Evolutionary conservation across 1,284 basidiomycete species (phyloP).

Genomic region (Thelephora terrestris): DNA sequence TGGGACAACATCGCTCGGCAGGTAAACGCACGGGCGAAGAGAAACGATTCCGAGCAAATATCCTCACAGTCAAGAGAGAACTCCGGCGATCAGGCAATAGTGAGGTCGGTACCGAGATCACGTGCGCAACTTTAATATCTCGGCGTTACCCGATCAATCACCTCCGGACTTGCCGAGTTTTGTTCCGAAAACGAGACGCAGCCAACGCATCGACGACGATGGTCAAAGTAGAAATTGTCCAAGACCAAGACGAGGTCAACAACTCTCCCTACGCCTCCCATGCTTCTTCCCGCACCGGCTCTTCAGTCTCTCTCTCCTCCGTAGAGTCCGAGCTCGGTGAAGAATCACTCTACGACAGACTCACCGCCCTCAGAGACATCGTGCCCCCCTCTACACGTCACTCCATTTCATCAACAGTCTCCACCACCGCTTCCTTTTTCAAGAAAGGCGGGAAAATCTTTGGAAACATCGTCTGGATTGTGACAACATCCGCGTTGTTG

Average conservation of each 20-base stretch:
- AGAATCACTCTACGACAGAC: constrained; percentile 84
- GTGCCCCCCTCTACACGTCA: constrained; percentile 86
- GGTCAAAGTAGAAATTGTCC: constrained; percentile 81
- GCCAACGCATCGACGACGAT: constrained; percentile 30
- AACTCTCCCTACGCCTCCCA: constrained; percentile 59
- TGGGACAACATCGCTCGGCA: too few species aligned
- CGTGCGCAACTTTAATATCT: too few species aligned
- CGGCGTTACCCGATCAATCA: too few species aligned
- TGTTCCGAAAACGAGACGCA: neutral
- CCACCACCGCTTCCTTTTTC: constrained; percentile 51
- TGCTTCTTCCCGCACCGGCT: constrained; percentile 55
- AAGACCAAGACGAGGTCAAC: constrained; percentile 51
- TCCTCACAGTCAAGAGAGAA: too few species aligned
- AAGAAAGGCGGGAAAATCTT: constrained; percentile 60
- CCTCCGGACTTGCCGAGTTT: neutral
- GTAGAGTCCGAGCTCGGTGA: constrained; percentile 55
- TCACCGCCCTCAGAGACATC: constrained; percentile 91
- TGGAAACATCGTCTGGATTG: constrained; percentile 89
- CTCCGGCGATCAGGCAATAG: too few species aligned
- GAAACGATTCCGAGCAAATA: too few species aligned
- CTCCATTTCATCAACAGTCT: constrained; percentile 52
- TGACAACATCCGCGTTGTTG: constrained; percentile 89
- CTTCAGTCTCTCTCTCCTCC: constrained; percentile 66
- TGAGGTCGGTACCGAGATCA: too few species aligned
- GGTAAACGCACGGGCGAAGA: too few species aligned